These are phyloP conservation scores for Pinguiococcus pyrenoidosus DNA, from an alignment of 108 stramenopile genomes.

Conservation along the genomic window DNA sequence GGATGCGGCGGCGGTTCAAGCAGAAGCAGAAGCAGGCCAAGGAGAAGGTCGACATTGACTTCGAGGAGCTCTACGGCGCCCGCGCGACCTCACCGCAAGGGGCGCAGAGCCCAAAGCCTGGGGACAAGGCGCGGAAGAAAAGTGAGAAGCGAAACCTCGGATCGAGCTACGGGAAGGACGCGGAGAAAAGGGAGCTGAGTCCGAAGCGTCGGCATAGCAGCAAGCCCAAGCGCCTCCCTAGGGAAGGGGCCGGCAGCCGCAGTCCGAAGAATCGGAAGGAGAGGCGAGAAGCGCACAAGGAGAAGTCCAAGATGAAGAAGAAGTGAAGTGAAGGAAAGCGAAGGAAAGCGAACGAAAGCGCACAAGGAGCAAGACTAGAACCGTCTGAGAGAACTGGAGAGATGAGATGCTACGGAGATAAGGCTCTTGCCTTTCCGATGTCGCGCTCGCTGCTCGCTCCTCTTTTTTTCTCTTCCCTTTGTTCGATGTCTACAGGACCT, in stretches of 20 bases:
- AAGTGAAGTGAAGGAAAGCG: background rate
- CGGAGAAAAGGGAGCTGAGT: conserved; percentile 17
- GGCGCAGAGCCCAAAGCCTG: too few relatives aligned
- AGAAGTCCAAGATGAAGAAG: conserved; percentile 12
- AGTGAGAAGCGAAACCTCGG: too few relatives aligned
- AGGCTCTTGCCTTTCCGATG: too few relatives aligned
- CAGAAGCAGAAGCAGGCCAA: conserved; percentile 15
- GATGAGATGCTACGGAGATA: too few relatives aligned
- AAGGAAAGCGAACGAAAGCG: background rate
- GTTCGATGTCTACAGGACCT: too few relatives aligned
- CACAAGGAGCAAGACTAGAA: too few relatives aligned
- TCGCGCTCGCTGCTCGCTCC: too few relatives aligned
- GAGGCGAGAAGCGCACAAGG: conserved; percentile 11
- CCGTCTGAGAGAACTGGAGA: too few relatives aligned
- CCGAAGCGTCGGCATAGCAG: conserved; percentile 1
- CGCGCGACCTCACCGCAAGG: background rate
- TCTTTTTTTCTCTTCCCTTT: too few relatives aligned
- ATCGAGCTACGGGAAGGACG: conserved; percentile 1
- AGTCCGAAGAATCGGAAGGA: conserved; percentile 18
- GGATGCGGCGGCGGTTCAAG: conserved; percentile 55
- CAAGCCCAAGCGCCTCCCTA: too few relatives aligned
- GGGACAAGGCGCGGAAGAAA: too few relatives aligned
- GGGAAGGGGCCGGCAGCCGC: too few relatives aligned
- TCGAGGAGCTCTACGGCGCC: background rate
- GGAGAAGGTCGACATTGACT: background rate